Conservation (phyloP, 1,284 basidiomycete genomes). For the Ceratobasidium sp. region DNA sequence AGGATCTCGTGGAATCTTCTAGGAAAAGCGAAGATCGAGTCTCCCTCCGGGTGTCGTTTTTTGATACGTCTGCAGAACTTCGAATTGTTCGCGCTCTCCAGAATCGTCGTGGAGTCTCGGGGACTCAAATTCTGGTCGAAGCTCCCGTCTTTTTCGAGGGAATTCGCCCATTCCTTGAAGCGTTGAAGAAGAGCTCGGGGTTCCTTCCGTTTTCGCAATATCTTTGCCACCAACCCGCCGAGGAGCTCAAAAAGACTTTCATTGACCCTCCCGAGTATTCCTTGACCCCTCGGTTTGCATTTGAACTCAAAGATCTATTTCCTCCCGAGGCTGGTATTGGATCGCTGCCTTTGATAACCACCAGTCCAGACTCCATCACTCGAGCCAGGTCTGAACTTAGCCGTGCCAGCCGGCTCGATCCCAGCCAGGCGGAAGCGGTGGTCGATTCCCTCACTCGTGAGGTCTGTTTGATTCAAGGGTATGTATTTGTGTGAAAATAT, state of each 20-base stretch:
- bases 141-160: conserved; percentile 70
- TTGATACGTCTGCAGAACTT: conserved; percentile 64
- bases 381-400: conserved; percentile 61
- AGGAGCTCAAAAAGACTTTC: no score
- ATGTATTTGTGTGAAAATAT: no score
- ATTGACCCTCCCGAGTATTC: no score
- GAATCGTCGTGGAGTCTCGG: no score
- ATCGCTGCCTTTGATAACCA: conserved; percentile 56
- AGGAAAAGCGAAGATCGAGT: conserved; percentile 55
- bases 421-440: conserved; percentile 75
- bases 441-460: conserved; percentile 70
- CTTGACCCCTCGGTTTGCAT: conserved; percentile 68
- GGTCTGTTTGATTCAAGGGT: conserved; percentile 78
- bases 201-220: conserved; percentile 70
- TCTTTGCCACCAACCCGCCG: conserved; percentile 62
- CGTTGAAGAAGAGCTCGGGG: no score
- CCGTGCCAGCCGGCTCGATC: conserved; percentile 66
- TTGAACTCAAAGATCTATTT: conserved; percentile 63
- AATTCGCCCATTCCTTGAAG: conserved; percentile 70
- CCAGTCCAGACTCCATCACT: conserved; percentile 59
- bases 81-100: no score
- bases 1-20: conserved; percentile 61
- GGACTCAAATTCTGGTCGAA: conserved; percentile 70
- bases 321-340: conserved; percentile 53
- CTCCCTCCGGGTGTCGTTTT: conserved; percentile 64